These are phyloP conservation scores for Umbilicaria muhlenbergii DNA, from an alignment of 495 filamentous ascomycete species.

Conservation along the genomic window DNA sequence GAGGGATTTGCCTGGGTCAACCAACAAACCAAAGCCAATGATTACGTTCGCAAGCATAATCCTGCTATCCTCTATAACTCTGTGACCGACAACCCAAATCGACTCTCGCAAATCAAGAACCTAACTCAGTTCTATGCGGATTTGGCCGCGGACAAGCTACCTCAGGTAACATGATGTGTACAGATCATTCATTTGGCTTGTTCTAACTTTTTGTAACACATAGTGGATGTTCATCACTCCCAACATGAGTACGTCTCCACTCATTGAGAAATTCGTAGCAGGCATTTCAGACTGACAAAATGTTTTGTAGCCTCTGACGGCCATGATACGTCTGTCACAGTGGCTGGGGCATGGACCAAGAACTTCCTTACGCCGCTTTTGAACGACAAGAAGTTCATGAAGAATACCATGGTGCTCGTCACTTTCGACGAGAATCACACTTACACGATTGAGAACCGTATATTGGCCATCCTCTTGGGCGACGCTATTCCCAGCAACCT, in stretches of 20 bases:
- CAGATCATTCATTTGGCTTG: no score
- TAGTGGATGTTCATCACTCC: no score
- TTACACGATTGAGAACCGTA: conserved; percentile 21
- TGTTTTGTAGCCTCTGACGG: conserved; percentile 37
- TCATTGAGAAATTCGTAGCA: no score
- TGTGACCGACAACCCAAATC: conserved; percentile 35
- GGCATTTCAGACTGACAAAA: no score
- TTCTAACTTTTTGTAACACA: no score
- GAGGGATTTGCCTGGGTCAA: conserved; percentile 40
- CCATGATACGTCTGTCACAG: conserved; percentile 50
- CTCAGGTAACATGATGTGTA: conserved; percentile 23
- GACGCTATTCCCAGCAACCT: conserved; percentile 41
- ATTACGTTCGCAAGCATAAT: conserved; percentile 71
- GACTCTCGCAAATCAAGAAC: conserved; percentile 50
- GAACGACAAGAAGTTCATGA: conserved; percentile 22
- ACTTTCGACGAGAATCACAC: conserved; percentile 28
- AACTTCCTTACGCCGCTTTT: conserved; percentile 20
- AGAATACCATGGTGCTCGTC: conserved; percentile 27
- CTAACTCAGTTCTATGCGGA: conserved; percentile 47
- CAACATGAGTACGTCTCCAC: no score
- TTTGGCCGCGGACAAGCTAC: conserved; percentile 38
- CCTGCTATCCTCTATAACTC: conserved; percentile 35
- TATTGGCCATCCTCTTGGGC: conserved; percentile 48
- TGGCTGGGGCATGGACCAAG: conserved; percentile 39
- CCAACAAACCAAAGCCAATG: conserved; percentile 33